Base-by-base conservation (phyloP, 129 eudicot species). In the Flaveria robusta region DNA sequence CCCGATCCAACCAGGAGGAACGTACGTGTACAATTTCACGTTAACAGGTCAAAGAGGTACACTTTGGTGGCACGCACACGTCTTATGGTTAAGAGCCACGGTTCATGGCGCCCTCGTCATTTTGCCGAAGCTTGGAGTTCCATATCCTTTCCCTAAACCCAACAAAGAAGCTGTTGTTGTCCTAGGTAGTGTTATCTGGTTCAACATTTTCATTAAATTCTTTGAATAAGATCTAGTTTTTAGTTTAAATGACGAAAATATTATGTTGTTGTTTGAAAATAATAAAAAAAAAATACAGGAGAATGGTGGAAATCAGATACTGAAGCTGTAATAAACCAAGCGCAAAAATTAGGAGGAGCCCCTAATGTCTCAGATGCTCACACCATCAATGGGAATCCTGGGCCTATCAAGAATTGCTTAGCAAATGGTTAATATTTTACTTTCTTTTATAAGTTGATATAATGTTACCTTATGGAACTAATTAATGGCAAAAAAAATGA, bases 261-360 rank as follows among this genome's bases (percentile, higher is more conserved):
- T 19, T 0, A 43, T 6, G 20, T 7, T 5, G 29, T 24, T 13
- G 9, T 34, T 34, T 45, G 5, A 16, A 10, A 14, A 70, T 29
- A 3, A 20, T 9, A 42, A 63, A 56, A 20, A 31, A 41, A 63
- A 65, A 60, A 9, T 78, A 26, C 52, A 90, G 96, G 92, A 10
- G 97, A 92, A 77, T 92, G 97, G 97, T 92, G 97, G 97, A 92
- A 89, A 52, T 92, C 97, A 37, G 97, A 92, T 79, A 85, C 85
- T 0, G 97, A 92, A 83, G 88, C 86, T 14, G 89, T 92, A 71
- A 84, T 92, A 41, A 74, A 89, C 66, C 78, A 84, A 77, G 97
- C 93, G 6, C 70, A 75, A 59, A 72, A 66, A 71, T 77, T 73
- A 9, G 97, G 97, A 4, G 66, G 63, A 60, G 88, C 96, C 11